Percentiles rank a stretch among this genome's conserved stretches.
Evolutionary conservation across 176 grass and related monocot genomes (phyloP).

Genomic region (Rhipidocladum racemiflorum): DNA sequence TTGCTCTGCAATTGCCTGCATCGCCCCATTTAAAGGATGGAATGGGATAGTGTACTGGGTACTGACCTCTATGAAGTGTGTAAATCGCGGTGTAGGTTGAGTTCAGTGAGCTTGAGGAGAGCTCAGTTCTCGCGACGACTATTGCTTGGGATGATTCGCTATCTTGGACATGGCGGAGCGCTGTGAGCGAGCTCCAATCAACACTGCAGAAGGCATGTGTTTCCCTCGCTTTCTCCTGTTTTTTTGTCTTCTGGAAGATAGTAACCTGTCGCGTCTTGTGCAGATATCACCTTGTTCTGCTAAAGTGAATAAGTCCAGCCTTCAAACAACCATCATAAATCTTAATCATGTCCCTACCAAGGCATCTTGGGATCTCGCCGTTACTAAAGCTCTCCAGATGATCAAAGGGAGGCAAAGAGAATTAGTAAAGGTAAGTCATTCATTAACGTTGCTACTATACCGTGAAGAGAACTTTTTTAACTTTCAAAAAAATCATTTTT

Average conservation of each 20-base stretch:
- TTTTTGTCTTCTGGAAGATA: neutral
- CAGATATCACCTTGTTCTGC: slow-evolving; percentile 68
- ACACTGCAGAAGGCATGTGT: slow-evolving; percentile 53
- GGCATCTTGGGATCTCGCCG: slow-evolving; percentile 81
- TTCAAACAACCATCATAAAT: slow-evolving; percentile 52
- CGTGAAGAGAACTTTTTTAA: neutral
- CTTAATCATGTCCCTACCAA: slow-evolving; percentile 79
- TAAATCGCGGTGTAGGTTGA: slow-evolving; percentile 59
- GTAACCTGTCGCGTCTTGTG: slow-evolving; percentile 1
- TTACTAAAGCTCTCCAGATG: slow-evolving; percentile 76
- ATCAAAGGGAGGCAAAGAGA: slow-evolving; percentile 69
- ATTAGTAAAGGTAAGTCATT: slow-evolving; percentile 66
- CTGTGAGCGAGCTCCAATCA: slow-evolving; percentile 52
- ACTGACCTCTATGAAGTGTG: neutral
- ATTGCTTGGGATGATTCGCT: slow-evolving; percentile 84
- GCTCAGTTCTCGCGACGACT: slow-evolving; percentile 66
- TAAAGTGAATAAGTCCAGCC: slow-evolving; percentile 41
- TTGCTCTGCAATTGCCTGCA: neutral
- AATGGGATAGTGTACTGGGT: neutral
- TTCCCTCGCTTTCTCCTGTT: neutral
- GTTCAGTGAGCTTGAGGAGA: slow-evolving; percentile 74
- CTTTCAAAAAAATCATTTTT: neutral
- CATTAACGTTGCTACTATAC: neutral
- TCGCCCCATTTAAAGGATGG: neutral
- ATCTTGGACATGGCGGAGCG: slow-evolving; percentile 63